These are phyloP conservation scores for Botrytis porri DNA, from an alignment of 2,329 filamentous ascomycete species.

Conservation along the genomic window DNA sequence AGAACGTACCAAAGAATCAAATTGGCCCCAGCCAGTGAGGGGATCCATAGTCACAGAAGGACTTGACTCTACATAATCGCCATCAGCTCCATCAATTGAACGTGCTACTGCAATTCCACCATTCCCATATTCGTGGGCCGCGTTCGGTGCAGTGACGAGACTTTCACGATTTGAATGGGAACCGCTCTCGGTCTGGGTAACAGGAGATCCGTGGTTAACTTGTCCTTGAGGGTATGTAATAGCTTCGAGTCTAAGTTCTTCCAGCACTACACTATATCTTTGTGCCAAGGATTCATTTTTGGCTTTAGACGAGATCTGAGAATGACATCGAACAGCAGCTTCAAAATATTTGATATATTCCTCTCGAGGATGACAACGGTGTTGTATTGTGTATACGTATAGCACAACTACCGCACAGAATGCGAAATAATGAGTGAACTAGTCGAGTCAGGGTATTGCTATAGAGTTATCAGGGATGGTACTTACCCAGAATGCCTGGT, in stretches of 20 bases:
- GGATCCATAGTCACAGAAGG: slow-evolving; percentile 27
- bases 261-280: slow-evolving; percentile 44
- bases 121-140: neutral
- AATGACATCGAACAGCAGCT: slow-evolving; percentile 43
- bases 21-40: slow-evolving; percentile 35
- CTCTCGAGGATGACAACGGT: slow-evolving; percentile 33
- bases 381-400: slow-evolving; percentile 46
- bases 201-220: neutral
- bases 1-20: slow-evolving; percentile 34
- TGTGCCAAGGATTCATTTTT: slow-evolving; percentile 42
- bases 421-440: slow-evolving; percentile 45
- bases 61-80: slow-evolving; percentile 17
- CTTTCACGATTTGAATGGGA: neutral
- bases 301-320: slow-evolving; percentile 41
- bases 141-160: neutral
- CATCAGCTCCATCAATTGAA: slow-evolving; percentile 19
- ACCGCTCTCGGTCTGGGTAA: neutral
- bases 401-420: slow-evolving; percentile 47
- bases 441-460: neutral
- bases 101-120: slow-evolving; percentile 4
- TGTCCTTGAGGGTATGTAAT: slow-evolving; percentile 3
- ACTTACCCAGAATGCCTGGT: slow-evolving; percentile 44
- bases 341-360: slow-evolving; percentile 38
- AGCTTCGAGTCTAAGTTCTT: slow-evolving; percentile 39
- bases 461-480: neutral